Evolutionary conservation across 148 eudicot species (phyloP), one percentile per base, ranked within the genome.

Genomic region (Polygonum maritimum): DNA sequence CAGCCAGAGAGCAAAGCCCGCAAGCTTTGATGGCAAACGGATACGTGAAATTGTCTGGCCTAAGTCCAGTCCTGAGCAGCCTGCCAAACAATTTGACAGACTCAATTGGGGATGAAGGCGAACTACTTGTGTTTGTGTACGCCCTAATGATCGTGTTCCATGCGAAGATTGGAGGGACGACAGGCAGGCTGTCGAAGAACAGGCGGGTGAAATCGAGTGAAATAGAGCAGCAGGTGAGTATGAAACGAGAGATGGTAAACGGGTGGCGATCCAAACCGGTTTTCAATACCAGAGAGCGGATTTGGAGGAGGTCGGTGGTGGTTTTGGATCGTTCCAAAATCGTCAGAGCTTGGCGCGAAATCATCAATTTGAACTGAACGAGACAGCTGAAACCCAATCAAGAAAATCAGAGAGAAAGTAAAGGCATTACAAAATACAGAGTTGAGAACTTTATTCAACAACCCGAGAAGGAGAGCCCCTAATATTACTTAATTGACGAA

Each of bases 21-120:
- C 86, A 88, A 78, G 87, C 82, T 74, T 88, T 86, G 48, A 88
- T 71, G 26, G 86, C 91, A 76, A 81, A 86, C 26, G 89, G 91
- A 80, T 73, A 88, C 3, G 89, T 86, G 47, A 80, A 86, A 65
- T 86, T 82, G 74, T 84, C 86, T 3, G 86, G 78, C 57, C 60
- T 82, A 33, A 77, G 81, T 51, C 79, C 84, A 14, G 22, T 13
- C 44, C 79, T 76, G 47, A 60, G 76, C 63, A 85, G 77, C 36
- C 75, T 49, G 31, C 44, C 54, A 76, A 81, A 84, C 65, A 88
- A 75, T 16, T 62, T 78, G 15, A 86, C 65, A 5, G 89, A 80
- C 69, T 86, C 89, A 7, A 77, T 18, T 41, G 87, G 86, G 44
- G 45, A 67, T 0, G 44, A 67, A 12, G 60, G n/a, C 2, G 82